Base-by-base conservation (phyloP, 306 rosid genomes). In the Geum urbanum region DNA sequence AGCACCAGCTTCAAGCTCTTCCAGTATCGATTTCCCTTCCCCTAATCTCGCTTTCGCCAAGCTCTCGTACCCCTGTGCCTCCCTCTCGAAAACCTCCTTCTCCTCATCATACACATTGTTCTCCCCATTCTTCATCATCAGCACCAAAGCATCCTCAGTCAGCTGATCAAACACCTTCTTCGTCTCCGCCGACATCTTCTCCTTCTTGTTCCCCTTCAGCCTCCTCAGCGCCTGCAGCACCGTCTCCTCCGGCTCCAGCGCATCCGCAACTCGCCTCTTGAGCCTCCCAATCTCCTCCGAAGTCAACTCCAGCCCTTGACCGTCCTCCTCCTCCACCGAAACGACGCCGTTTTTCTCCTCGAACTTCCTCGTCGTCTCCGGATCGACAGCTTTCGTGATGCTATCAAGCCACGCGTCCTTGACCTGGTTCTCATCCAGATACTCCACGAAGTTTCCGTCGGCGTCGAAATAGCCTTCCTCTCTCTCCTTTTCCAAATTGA, bases 121-220 rank as follows among this genome's bases (percentile, higher is more conserved):
- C 85, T 94, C 98, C 62, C 98, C 98, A 84, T 85, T 83, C 91
- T 90, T 96, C 97, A 90, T 97, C 98, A 94, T 82, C 55, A 94
- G 83, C 67, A 82, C 86, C 96, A 83, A 78, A 39, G 98, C 95
- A 79, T 94, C 98, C 86, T 94, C 98, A 10, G 98, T 94, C 69
- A 94, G 84, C 84, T 94, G 92, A 82, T 94, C 98, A 77, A 90
- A 94, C 71, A 88, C 76, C 60, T 75, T 37, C 80, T 94, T 94
- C 51, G 82, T 81, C 68, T 85, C 95, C 27, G 79, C 77, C 5
- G 96, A 72, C 98, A 94, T 94, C 84, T 94, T 94, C 74, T 87
- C 84, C 85, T 91, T 94, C 85, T 85, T 78, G 76, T 81, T 89
- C n/a, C 98, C 98, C 82, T 94, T 94, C 82, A 94, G 83, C 85